phyloP scores from a whole-genome alignment of 208 protist species.

The Plasmodiophora brassicae region DNA sequence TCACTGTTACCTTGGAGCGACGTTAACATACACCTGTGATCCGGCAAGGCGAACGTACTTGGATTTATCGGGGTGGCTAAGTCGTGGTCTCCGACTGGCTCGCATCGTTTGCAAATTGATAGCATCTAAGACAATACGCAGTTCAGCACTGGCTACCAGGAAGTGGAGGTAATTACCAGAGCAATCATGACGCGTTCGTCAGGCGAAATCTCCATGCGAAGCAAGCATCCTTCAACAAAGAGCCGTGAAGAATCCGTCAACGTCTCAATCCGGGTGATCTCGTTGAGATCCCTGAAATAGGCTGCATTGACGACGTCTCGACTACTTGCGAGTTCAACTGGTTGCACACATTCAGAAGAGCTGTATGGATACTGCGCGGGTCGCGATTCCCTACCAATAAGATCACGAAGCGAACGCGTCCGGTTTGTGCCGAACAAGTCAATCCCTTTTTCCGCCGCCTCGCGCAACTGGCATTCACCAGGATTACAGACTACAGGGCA shows the following conservation, averaged over 20 bases:
- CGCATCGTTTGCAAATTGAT: not conserved
- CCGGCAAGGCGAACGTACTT: not conserved
- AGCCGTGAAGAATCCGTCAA: not conserved
- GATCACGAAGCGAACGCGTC: not conserved
- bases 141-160: not conserved
- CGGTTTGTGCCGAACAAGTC: not conserved
- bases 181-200: not conserved
- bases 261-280: not conserved
- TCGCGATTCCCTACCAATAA: not conserved
- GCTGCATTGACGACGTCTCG: not conserved
- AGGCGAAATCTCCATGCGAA: not conserved
- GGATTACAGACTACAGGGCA: not conserved
- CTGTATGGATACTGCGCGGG: not conserved
- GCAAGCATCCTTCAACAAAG: not conserved
- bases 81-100: constrained; percentile 8
- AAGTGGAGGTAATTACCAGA: not conserved
- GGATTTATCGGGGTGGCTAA: not conserved
- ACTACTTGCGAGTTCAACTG: too few species aligned
- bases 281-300: not conserved
- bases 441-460: not conserved
- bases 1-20: not conserved
- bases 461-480: not conserved
- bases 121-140: not conserved
- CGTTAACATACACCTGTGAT: not conserved
- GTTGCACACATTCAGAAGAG: too few species aligned